Percentiles rank a stretch among this genome's conserved stretches.
phyloP scores from a whole-genome alignment of 2,329 filamentous ascomycete genomes.

The Neonectria neomacrospora region DNA sequence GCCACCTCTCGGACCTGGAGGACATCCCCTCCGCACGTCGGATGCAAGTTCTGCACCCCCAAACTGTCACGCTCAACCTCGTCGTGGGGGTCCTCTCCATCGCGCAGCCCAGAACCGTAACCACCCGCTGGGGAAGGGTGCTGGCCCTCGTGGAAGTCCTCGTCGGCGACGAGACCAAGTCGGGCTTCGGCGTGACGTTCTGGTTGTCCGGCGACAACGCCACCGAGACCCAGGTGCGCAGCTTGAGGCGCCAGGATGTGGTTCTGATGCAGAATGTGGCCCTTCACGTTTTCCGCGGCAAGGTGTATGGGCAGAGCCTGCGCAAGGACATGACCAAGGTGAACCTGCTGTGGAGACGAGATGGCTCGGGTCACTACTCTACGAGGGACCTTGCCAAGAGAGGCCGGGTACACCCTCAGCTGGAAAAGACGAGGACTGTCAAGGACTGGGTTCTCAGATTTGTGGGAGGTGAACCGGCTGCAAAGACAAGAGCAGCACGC shows the following conservation, averaged over 20 bases:
- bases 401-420: conserved; percentile 58
- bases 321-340: conserved; percentile 76
- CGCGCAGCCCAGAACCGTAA: conserved; percentile 73
- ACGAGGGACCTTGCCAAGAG: conserved; percentile 57
- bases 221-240: conserved; percentile 48
- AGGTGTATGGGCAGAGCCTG: conserved; percentile 87
- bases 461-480: conserved; percentile 58
- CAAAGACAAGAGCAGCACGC: conserved; percentile 28
- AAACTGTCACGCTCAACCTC: conserved; percentile 84
- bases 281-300: conserved; percentile 77
- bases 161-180: conserved; percentile 85
- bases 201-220: conserved; percentile 71
- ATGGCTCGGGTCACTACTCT: conserved; percentile 66
- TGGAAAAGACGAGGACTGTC: conserved; percentile 73
- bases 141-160: conserved; percentile 79
- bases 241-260: conserved; percentile 77
- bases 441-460: conserved; percentile 81
- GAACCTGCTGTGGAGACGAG: conserved; percentile 70
- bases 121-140: conserved; percentile 70
- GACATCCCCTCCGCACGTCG: conserved; percentile 76
- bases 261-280: conserved; percentile 84
- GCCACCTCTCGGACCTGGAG: conserved; percentile 65
- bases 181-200: conserved; percentile 84
- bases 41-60: conserved; percentile 75
- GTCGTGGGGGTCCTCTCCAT: conserved; percentile 83